Evolutionary conservation across 352 stramenopile genomes (phyloP).

Genomic region (Pythium sp.): DNA sequence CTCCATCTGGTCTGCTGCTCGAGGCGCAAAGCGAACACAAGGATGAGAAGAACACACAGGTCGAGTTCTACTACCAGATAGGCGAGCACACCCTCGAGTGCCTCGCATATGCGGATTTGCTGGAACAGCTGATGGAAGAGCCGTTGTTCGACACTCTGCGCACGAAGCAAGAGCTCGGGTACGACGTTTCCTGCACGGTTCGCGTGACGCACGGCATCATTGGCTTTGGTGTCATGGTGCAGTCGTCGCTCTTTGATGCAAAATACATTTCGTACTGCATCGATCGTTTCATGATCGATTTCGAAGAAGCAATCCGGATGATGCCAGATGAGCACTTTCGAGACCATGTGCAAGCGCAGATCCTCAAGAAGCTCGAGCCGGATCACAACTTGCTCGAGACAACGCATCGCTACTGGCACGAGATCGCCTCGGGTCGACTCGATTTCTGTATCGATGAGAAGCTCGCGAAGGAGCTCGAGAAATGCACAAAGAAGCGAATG

Average conservation of each 20-base stretch:
- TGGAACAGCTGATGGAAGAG: slow-evolving; percentile 89
- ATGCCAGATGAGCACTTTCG: slow-evolving; percentile 73
- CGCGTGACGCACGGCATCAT: slow-evolving; percentile 80
- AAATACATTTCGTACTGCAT: slow-evolving; percentile 66
- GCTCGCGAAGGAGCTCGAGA: slow-evolving; percentile 70
- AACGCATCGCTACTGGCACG: slow-evolving; percentile 77
- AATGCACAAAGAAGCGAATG: slow-evolving; percentile 64
- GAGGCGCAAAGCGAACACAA: slow-evolving; percentile 66
- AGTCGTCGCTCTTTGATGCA: slow-evolving; percentile 74
- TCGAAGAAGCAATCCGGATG: slow-evolving; percentile 62
- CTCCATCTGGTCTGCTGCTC: slow-evolving; percentile 42
- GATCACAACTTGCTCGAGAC: slow-evolving; percentile 81
- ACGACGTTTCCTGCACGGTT: slow-evolving; percentile 87
- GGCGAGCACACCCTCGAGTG: slow-evolving; percentile 55
- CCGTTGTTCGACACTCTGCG: slow-evolving; percentile 85
- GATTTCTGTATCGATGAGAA: slow-evolving; percentile 72
- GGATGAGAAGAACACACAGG: slow-evolving; percentile 78
- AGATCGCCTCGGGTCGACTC: slow-evolving; percentile 70
- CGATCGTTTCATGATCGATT: slow-evolving; percentile 76
- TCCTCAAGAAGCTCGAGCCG: slow-evolving; percentile 75
- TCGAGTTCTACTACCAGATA: slow-evolving; percentile 88
- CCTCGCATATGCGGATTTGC: slow-evolving; percentile 75
- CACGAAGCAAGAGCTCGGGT: slow-evolving; percentile 88
- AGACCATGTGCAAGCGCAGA: slow-evolving; percentile 78
- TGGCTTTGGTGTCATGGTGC: slow-evolving; percentile 78